Evolutionary conservation across 306 rosid genomes (phyloP).

Genomic region (Gleditsia sinensis): DNA sequence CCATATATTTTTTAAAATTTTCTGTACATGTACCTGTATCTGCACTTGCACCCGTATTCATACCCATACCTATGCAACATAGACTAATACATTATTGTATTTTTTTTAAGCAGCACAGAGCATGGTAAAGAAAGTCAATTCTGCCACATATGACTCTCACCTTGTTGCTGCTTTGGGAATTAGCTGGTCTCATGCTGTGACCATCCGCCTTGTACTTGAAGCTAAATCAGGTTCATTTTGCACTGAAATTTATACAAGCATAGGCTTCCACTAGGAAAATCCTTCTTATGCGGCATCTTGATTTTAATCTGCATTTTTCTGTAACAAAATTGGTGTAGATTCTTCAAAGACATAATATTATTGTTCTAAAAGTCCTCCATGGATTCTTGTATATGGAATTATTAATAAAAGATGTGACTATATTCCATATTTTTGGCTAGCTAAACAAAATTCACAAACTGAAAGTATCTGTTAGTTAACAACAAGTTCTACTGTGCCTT

Average conservation of each 20-base stretch:
- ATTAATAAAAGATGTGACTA: not conserved
- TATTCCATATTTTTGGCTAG: not conserved
- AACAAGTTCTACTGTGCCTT: slow-evolving; percentile 1
- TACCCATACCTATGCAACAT: too few species aligned
- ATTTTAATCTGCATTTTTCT: slow-evolving; percentile 18
- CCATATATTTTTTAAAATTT: too few species aligned
- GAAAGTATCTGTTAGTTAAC: slow-evolving; percentile 1
- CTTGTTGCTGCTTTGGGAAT: slow-evolving; percentile 96
- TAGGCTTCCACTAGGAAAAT: not conserved
- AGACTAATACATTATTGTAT: slow-evolving; percentile 24
- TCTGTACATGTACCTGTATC: too few species aligned
- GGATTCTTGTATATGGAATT: not conserved
- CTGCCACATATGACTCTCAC: slow-evolving; percentile 66
- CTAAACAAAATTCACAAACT: not conserved
- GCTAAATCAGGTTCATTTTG: slow-evolving; percentile 66
- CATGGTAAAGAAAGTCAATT: slow-evolving; percentile 34
- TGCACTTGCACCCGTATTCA: too few species aligned
- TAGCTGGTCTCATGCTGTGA: slow-evolving; percentile 96
- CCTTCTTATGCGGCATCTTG: not conserved
- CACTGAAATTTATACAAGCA: not conserved
- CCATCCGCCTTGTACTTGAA: slow-evolving; percentile 92
- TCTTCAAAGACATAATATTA: not conserved
- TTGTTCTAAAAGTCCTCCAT: not conserved
- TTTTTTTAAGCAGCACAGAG: slow-evolving; percentile 47
- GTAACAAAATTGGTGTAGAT: slow-evolving; percentile 18